Evolutionary conservation across 768 basidiomycete genomes (phyloP), one percentile per base, ranked within the genome.

Genomic region (Leccinum fibrillosum): DNA sequence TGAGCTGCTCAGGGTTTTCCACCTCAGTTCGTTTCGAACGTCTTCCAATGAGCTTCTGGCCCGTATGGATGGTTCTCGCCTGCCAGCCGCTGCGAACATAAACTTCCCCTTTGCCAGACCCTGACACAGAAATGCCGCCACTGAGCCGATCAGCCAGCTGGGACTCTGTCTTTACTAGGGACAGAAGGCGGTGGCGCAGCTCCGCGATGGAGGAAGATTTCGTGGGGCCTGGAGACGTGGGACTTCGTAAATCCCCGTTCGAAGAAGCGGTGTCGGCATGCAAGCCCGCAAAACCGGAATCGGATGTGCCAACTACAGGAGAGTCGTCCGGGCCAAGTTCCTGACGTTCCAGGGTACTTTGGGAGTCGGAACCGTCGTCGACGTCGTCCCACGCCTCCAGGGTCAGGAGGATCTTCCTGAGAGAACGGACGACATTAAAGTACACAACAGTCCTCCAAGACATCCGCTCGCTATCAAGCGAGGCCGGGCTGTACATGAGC

Each of bases 31-130:
- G 67, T 66, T 61, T 71, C 44, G 61, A 72, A 44, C 55, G 67
- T 52, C 63, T 66, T 59, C 70, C 73, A 7, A 72, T 56, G 19
- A 75, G 51, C 54, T 62, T 75, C 50, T 66, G 66, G 10, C 82
- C 77, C 49, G 82, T 81, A 63, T 86, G 80, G 53, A 84, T 76
- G 1, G 85, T 84, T 54, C 86, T 82, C 5, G 86, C 79, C 68
- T 92, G 90, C 90, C 90, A 92, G 12, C 90, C 90, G 50, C 81
- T 85, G 26, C 90, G 86, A 17, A 92, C 90, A 66, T 81, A 90
- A 34, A 92, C 82, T 53, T 83, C 82, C 59, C 87, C 86, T 64
- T 82, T 89, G 8, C 88, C 89, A n/a, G 88, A 87, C 28, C 88
- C 88, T 21, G 86, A 85, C 32, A 90, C 82, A 23, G 82, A 76